phyloP scores from a whole-genome alignment of 345 rosid species.

The Citrus hindsii region DNA sequence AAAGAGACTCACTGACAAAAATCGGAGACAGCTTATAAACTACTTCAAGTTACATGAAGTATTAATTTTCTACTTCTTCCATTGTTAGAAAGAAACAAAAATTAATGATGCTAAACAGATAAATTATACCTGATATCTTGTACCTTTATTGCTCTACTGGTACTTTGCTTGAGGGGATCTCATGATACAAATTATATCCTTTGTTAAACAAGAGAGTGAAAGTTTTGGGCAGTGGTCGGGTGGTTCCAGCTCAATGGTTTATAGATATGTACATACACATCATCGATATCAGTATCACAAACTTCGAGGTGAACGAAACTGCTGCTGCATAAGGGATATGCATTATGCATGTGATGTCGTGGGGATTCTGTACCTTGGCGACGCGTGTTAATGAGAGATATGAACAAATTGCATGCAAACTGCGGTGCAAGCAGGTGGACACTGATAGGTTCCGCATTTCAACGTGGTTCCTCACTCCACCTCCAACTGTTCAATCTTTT shows the following conservation, averaged over 20 bases:
- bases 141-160: not conserved
- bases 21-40: too few species aligned
- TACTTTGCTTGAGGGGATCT: not conserved
- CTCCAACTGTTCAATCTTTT: not conserved
- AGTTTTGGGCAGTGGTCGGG: not conserved
- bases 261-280: too few species aligned
- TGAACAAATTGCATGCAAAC: not conserved
- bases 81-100: not conserved
- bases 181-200: not conserved
- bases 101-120: not conserved
- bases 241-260: not conserved
- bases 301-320: too few species aligned
- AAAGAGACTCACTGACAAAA: too few species aligned
- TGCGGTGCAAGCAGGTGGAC: slow-evolving; percentile 12
- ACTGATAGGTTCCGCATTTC: not conserved
- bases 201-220: not conserved
- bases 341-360: too few species aligned
- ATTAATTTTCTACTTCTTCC: too few species aligned
- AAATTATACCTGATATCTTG: not conserved
- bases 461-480: not conserved
- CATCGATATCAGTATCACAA: too few species aligned
- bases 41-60: too few species aligned
- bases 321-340: too few species aligned
- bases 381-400: not conserved
- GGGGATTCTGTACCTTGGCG: not conserved